Base-by-base conservation (phyloP, 139 green algal species). In the Parachlorella kessleri region DNA sequence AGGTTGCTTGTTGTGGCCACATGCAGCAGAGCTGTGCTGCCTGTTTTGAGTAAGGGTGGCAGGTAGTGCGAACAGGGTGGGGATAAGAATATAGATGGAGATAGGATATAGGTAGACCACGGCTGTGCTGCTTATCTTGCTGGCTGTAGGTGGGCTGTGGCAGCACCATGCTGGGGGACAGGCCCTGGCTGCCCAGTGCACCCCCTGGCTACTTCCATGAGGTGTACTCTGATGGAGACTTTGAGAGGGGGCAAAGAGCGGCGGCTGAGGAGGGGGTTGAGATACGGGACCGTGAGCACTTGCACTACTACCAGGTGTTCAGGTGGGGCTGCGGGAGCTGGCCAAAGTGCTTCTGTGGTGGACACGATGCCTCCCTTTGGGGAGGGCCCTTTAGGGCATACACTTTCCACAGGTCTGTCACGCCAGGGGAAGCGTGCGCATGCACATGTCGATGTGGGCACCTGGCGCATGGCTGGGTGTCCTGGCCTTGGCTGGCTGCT, bases 271-370 rank as follows among this genome's bases (percentile, higher is more conserved):
- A 87, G 28, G 78, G 72, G 3, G 82, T 87, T n/a, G 36, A 64
- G 28, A 67, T 87, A 3, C 72, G 82, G 0, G 82, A 87, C 63
- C 78, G 76, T 55, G 82, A 87, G 63, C 82, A 87, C 73, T 55
- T 84, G 42, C 18, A 24, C 14, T 87, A 87, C 48, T 87, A 80
- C 54, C 55, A 33, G 0, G 77, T 55, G 54, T 84, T 87, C 63
- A 78, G 72, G 82, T 84, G 71, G 18, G 42, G n/a, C n/a, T n/a
- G n/a, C n/a, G n/a, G n/a, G n/a, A n/a, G n/a, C n/a, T n/a, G n/a
- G n/a, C n/a, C n/a, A n/a, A n/a, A n/a, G n/a, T n/a, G n/a, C n/a
- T n/a, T n/a, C n/a, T n/a, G n/a, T n/a, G n/a, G n/a, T n/a, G n/a
- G n/a, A n/a, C n/a, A n/a, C n/a, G n/a, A n/a, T n/a, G n/a, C n/a